Percentiles rank a stretch among this genome's conserved stretches.
Evolutionary conservation across 2,329 filamentous ascomycete genomes (phyloP).

Genomic region (Amesomyces nigricolor): DNA sequence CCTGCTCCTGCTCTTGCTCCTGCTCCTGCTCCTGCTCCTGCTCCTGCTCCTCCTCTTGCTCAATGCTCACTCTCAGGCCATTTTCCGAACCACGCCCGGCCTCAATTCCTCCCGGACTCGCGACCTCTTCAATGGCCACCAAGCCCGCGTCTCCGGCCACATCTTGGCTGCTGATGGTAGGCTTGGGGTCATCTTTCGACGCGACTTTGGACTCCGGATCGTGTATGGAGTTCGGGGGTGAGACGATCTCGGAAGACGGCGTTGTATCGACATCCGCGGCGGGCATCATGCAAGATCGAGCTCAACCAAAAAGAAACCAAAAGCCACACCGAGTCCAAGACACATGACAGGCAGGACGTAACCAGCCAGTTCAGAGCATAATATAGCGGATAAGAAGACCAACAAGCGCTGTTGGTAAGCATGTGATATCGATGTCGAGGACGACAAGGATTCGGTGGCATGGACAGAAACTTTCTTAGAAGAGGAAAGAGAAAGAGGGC

Average conservation of each 20-base stretch:
- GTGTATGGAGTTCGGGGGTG: background rate
- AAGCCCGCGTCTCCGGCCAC: background rate
- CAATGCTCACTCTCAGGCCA: background rate
- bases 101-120: background rate
- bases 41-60: background rate
- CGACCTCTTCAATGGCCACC: background rate
- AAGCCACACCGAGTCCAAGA: conserved; percentile 9
- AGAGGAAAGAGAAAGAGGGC: background rate
- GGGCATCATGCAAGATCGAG: conserved; percentile 22
- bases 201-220: background rate
- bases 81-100: conserved; percentile 17
- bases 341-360: conserved; percentile 12
- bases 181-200: background rate
- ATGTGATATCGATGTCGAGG: conserved; percentile 1
- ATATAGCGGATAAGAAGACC: conserved; percentile 11
- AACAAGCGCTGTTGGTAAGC: background rate
- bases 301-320: conserved; percentile 18
- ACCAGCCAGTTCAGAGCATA: conserved; percentile 24
- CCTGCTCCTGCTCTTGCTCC: conserved; percentile 10
- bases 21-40: conserved; percentile 9
- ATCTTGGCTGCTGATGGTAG: background rate
- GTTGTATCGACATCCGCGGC: conserved; percentile 15
- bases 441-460: background rate
- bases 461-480: too few relatives aligned
- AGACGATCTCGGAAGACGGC: conserved; percentile 6